These are phyloP conservation scores for Coniochaeta hoffmannii DNA, from an alignment of 2,329 filamentous ascomycete species.

Conservation along the genomic window DNA sequence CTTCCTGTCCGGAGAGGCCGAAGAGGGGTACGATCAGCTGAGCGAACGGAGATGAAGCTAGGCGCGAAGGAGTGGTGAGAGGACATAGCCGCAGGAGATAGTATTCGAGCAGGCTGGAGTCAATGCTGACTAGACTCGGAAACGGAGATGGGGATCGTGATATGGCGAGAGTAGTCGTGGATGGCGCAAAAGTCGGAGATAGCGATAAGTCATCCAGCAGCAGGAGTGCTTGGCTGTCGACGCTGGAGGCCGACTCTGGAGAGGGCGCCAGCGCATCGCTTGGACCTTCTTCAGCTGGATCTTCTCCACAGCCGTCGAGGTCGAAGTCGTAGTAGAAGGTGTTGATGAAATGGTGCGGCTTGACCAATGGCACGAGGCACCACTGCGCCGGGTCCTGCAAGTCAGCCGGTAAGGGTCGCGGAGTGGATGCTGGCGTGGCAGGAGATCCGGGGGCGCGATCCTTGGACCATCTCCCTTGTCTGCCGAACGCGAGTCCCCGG, in stretches of 20 bases:
- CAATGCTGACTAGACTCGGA: neutral
- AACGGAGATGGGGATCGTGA: neutral
- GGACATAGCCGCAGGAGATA: slow-evolving; percentile 9
- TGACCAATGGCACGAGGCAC: slow-evolving; percentile 8
- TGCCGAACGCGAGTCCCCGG: slow-evolving; percentile 32
- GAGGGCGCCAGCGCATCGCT: neutral
- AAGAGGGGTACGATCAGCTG: slow-evolving; percentile 9
- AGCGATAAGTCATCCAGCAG: neutral
- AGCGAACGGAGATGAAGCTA: slow-evolving; percentile 8
- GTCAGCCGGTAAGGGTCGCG: slow-evolving; percentile 12
- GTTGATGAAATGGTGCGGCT: slow-evolving; percentile 10
- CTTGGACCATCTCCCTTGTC: slow-evolving; percentile 30
- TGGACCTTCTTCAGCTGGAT: neutral
- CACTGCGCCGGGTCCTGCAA: slow-evolving; percentile 7
- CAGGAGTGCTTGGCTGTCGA: neutral
- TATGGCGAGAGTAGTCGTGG: neutral
- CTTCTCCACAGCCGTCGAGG: neutral
- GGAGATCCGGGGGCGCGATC: neutral
- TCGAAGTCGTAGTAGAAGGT: slow-evolving; percentile 1
- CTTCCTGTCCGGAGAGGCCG: slow-evolving; percentile 5
- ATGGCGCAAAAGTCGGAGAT: neutral
- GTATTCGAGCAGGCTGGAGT: slow-evolving; percentile 7
- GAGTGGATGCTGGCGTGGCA: slow-evolving; percentile 8
- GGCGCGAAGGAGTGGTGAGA: slow-evolving; percentile 8
- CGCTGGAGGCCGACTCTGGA: neutral